Base-by-base conservation (phyloP, 2,329 filamentous ascomycete species). In the Cladobotryum protrusum region DNA sequence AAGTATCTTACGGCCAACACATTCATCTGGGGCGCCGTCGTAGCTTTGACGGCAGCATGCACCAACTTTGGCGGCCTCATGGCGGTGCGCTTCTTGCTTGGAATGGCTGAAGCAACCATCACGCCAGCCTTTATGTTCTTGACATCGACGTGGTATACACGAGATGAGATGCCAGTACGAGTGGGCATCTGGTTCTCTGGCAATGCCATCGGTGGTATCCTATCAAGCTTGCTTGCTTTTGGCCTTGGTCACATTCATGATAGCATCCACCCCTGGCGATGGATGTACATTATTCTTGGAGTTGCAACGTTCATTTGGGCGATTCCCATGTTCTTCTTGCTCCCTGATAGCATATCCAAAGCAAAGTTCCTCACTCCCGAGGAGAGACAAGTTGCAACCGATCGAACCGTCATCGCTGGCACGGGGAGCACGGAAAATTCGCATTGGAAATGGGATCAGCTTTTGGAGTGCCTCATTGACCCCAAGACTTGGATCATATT, bases 401-500 rank as follows among this genome's bases (percentile, higher is more conserved):
- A 73, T 29, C 70, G 78, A 32, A 70, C 75, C 6, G 67, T 74
- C 3, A 62, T 75, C 32, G 71, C 74, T 1, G 78, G 78, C 13
- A 78, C 76, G 1, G 79, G 78, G 1, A 65, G 63, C 14, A 79
- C 75, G 0, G 72, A 76, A 32, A 71, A 74, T 11, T 63, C 71
- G 1, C 61, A 56, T 9, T 82, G 75, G 71, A 71, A 67, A 47
- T 73, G 72, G 68, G 65, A 72, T 2, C 81, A 84, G 57, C 63
- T 73, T 24, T 51, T 62, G 5, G 79, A 83, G 60, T 80, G 77
- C 44, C 60, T 83, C 0, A 47, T 68, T 9, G 81, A 82, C 55
- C 78, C 77, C 3, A 82, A 83, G 61, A 79, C 78, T 0, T 84
- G 78, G 79, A 65, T 83, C 43, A 71, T 84, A 42, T 72, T 80